Base-by-base conservation (phyloP, 208 protist genomes). In the Leishmania aethiopica region DNA sequence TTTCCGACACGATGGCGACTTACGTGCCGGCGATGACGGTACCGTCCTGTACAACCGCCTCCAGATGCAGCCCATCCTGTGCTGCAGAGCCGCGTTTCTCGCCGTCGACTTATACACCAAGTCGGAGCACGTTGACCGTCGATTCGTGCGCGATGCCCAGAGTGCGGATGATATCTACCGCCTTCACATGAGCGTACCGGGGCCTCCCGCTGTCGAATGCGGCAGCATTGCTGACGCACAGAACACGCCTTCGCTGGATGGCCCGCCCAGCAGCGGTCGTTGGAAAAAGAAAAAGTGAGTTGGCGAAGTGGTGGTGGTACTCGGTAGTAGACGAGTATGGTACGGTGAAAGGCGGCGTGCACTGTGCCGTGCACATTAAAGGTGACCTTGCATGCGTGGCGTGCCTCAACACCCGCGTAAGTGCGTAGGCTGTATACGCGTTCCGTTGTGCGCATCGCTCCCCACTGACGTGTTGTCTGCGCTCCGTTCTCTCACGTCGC, bases 11-110 rank as follows among this genome's bases (percentile, higher is more conserved):
- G 84, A 88, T 3, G 90, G 86, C 42, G 22, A 40, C 32, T 1
- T 91, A 0, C 28, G 37, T 8, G 6, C 32, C 11, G 67, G 66
- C 11, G 45, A 69, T 15, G 42, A 82, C 51, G 32, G 5, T 7
- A 81, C 70, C 42, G 80, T 86, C n/a, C 45, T 83, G 70, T 86
- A 85, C 57, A 85, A 47, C 40, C 82, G 69, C 35, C 19, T 82
- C 49, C 25, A 59, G 53, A 86, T 85, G 0, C 91, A 93, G 77
- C 77, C 75, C 49, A 89, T 94, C 40, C 88, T 91, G 17, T 89
- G 86, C 77, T 64, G 60, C n/a, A 80, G 84, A 42, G 90, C 83
- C 5, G 77, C 74, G 0, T 96, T 94, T 74, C 80, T 96, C 22
- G 51, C 79, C 2, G 28, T 59, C 51, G 83, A 94, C 79, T 94